These are phyloP conservation scores for Hortiboletus flavorubellus DNA, from an alignment of 768 basidiomycete genomes.

Conservation along the genomic window DNA sequence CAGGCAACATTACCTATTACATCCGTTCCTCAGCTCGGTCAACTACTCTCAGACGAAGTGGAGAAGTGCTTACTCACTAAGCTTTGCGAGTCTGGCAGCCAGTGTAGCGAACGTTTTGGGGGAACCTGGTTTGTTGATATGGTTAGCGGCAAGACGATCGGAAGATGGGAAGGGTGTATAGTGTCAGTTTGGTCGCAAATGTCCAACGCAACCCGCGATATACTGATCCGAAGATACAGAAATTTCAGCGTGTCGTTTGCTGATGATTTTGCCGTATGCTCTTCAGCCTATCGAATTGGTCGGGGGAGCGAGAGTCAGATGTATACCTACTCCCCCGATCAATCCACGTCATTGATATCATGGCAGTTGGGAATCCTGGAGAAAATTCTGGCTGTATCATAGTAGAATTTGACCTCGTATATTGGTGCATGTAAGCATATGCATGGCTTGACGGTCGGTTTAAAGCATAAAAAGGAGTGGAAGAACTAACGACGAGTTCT, in stretches of 20 bases:
- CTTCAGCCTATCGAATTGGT: constrained; percentile 55
- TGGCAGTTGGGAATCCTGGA: constrained; percentile 57
- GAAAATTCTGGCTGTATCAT: constrained; percentile 31
- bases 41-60: constrained; percentile 75
- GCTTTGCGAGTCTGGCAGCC: constrained; percentile 65
- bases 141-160: constrained; percentile 59
- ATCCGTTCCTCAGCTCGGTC: constrained; percentile 71
- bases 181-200: constrained; percentile 47
- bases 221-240: constrained; percentile 35
- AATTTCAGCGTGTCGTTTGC: constrained; percentile 61
- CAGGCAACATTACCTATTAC: constrained; percentile 74
- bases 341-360: constrained; percentile 39
- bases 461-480: constrained; percentile 1
- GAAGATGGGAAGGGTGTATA: constrained; percentile 76
- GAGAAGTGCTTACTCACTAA: constrained; percentile 64
- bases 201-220: not conserved
- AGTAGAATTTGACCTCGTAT: constrained; percentile 10
- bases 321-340: constrained; percentile 38
- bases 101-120: constrained; percentile 45
- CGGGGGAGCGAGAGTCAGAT: constrained; percentile 40
- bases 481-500: not conserved
- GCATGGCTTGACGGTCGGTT: constrained; percentile 15
- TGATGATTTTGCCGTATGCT: constrained; percentile 48
- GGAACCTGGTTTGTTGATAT: constrained; percentile 79
- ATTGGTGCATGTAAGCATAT: constrained; percentile 19